phyloP scores from a whole-genome alignment of 306 rosid species.

The Alnus rubra region DNA sequence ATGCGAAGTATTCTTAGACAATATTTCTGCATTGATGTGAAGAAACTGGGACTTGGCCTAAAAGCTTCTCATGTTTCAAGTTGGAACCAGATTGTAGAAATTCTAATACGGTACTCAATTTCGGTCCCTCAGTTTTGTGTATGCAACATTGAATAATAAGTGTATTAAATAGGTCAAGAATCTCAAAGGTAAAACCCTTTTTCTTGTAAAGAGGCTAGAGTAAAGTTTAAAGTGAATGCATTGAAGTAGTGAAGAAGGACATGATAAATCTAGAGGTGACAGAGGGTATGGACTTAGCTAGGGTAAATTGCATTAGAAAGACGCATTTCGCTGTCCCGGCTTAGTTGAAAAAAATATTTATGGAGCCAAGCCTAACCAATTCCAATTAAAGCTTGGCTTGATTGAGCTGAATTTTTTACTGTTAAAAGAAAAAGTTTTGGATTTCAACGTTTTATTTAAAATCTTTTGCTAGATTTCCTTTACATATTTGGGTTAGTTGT shows the following conservation, averaged over 20 bases:
- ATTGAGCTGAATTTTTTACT: not conserved
- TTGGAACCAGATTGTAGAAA: slow-evolving; percentile 1
- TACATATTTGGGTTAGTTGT: not conserved
- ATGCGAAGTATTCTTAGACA: not conserved
- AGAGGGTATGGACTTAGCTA: not conserved
- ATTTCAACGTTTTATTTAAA: not conserved
- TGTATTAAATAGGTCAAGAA: not conserved
- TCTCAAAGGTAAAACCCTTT: not conserved
- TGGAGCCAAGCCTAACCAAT: not conserved
- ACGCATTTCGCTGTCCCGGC: not conserved
- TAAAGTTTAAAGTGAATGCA: not conserved
- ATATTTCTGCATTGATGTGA: not conserved
- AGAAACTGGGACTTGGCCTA: not conserved
- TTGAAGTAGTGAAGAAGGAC: not conserved
- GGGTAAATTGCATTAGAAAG: not conserved
- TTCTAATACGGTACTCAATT: not conserved
- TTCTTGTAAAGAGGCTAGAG: not conserved
- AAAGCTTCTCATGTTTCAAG: not conserved
- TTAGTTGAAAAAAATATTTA: not conserved
- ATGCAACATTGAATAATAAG: not conserved
- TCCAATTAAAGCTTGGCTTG: not conserved
- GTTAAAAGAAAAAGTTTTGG: not conserved
- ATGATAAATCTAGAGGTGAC: not conserved
- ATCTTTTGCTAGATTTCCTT: not conserved
- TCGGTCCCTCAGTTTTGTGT: not conserved